phyloP scores from a whole-genome alignment of 805 yeast genomes.

The Metschnikowia lachancei region DNA sequence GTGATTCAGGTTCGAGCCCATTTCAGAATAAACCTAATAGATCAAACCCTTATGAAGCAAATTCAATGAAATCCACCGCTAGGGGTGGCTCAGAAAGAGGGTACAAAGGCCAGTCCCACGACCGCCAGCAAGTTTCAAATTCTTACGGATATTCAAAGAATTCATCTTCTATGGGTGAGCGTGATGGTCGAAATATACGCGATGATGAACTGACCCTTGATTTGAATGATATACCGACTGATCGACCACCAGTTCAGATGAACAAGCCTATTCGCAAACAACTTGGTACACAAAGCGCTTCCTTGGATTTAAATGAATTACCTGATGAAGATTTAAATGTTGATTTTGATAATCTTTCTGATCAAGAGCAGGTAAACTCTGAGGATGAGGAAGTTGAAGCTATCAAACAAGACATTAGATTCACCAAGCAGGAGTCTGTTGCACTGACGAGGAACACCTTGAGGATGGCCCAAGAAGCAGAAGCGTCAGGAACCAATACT shows the following conservation, averaged over 20 bases:
- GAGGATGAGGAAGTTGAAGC: conserved; percentile 90
- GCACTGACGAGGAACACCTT: conserved; percentile 83
- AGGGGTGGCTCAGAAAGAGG: not conserved
- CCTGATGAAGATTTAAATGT: conserved; percentile 38
- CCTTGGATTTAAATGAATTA: conserved; percentile 32
- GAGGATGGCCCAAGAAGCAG: conserved; percentile 48
- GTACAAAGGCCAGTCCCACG: not conserved
- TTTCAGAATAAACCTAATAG: not conserved
- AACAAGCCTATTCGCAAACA: conserved; percentile 25
- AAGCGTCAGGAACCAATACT: conserved; percentile 58
- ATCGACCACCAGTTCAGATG: conserved; percentile 23
- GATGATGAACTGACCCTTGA: conserved; percentile 37
- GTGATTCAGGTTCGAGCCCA: not conserved
- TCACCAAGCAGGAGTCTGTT: conserved; percentile 82
- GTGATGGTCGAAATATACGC: not conserved
- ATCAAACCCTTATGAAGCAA: conserved; percentile 2
- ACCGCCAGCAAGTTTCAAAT: not conserved
- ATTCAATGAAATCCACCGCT: not conserved
- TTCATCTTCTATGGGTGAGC: not conserved
- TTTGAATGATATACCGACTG: conserved; percentile 38
- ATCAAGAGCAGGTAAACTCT: conserved; percentile 42
- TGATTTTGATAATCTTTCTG: conserved; percentile 35
- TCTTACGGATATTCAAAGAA: not conserved
- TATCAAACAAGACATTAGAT: conserved; percentile 76
- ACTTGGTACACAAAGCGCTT: conserved; percentile 21